Evolutionary conservation across 140 eudicot genomes (phyloP).

Genomic region (Oenanthe javanica): DNA sequence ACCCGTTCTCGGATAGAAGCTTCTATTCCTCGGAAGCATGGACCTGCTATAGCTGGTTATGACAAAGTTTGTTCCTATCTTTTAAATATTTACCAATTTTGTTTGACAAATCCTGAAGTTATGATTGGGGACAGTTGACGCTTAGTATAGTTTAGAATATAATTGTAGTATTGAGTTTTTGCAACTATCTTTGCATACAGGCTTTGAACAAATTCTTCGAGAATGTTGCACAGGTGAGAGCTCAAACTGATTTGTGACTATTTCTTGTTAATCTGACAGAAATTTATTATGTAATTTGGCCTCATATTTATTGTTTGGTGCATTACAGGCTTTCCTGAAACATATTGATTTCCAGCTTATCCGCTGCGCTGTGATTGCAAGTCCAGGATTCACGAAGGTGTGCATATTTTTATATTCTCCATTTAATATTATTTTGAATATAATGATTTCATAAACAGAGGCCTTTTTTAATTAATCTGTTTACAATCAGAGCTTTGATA

Average conservation of each 20-base stretch:
- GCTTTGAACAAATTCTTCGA: constrained; percentile 89
- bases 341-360: constrained; percentile 90
- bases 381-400: constrained; percentile 98
- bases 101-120: not conserved
- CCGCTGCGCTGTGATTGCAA: constrained; percentile 97
- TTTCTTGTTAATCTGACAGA: not conserved
- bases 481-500: not conserved
- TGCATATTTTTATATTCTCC: constrained; percentile 1
- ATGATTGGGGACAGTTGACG: not conserved
- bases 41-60: constrained; percentile 95
- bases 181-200: constrained; percentile 28
- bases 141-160: not conserved
- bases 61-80: constrained; percentile 61
- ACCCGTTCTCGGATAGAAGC: constrained; percentile 87
- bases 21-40: constrained; percentile 97
- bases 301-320: not conserved
- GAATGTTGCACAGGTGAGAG: constrained; percentile 66
- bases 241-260: not conserved
- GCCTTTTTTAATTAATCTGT: not conserved
- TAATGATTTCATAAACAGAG: not conserved
- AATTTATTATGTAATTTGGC: not conserved
- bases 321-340: constrained; percentile 74
- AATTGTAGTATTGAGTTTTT: not conserved
- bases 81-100: not conserved
- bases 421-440: not conserved